These are phyloP conservation scores for Bruguiera hainesii DNA, from an alignment of 441 rosid species.

Conservation along the genomic window DNA sequence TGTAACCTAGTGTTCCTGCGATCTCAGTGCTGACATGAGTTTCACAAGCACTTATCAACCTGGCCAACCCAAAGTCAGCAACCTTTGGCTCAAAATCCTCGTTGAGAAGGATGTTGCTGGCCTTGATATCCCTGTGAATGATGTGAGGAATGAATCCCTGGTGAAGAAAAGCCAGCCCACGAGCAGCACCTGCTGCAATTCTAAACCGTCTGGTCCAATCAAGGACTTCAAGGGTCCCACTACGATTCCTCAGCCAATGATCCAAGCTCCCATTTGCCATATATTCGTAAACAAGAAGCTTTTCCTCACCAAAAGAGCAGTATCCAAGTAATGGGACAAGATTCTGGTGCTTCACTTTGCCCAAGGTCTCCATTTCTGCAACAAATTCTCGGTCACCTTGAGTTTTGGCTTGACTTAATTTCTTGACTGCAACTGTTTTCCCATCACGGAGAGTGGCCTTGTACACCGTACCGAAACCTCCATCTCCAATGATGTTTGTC, in stretches of 20 bases:
- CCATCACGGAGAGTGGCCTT: slow-evolving; percentile 59
- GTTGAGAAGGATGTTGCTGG: slow-evolving; percentile 78
- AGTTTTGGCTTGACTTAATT: slow-evolving; percentile 75
- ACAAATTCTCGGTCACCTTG: slow-evolving; percentile 86
- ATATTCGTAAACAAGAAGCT: slow-evolving; percentile 88
- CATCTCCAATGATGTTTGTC: slow-evolving; percentile 87
- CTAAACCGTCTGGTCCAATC: slow-evolving; percentile 78
- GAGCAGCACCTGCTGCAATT: slow-evolving; percentile 72
- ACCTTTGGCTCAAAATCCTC: slow-evolving; percentile 85
- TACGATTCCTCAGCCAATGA: slow-evolving; percentile 72
- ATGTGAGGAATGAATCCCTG: slow-evolving; percentile 91
- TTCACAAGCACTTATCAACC: slow-evolving; percentile 88
- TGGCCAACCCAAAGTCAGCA: slow-evolving; percentile 87
- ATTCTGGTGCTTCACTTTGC: slow-evolving; percentile 90
- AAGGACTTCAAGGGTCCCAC: slow-evolving; percentile 60
- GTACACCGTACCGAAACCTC: slow-evolving; percentile 94
- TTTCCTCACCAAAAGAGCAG: slow-evolving; percentile 77
- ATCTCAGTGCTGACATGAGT: slow-evolving; percentile 89
- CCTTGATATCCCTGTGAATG: slow-evolving; percentile 86
- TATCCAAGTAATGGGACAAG: slow-evolving; percentile 85
- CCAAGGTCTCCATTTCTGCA: slow-evolving; percentile 94
- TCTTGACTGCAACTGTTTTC: slow-evolving; percentile 79
- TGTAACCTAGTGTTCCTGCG: slow-evolving; percentile 88
- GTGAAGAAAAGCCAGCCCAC: slow-evolving; percentile 81
- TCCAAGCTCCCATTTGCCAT: slow-evolving; percentile 91